phyloP scores from a whole-genome alignment of 2,329 filamentous ascomycete genomes.

The Monosporascus sp. region DNA sequence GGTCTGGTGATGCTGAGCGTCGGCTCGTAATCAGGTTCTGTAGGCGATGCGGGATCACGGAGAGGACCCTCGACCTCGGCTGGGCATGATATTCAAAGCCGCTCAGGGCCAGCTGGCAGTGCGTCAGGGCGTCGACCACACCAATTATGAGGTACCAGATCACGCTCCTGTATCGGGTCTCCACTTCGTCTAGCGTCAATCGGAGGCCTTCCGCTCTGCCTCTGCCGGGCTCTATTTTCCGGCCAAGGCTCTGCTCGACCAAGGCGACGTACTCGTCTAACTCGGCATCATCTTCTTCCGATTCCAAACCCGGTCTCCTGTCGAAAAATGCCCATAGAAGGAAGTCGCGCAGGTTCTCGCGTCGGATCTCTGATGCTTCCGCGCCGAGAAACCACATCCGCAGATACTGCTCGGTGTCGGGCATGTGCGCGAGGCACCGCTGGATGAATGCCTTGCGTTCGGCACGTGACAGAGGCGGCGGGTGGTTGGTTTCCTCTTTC shows the following conservation, averaged over 20 bases:
- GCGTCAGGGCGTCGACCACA: conserved; percentile 46
- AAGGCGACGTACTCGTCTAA: conserved; percentile 42
- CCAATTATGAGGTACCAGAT: conserved; percentile 58
- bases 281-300: conserved; percentile 32
- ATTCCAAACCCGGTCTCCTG: conserved; percentile 16
- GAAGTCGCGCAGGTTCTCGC: conserved; percentile 66
- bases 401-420: conserved; percentile 52
- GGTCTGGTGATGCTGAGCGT: conserved; percentile 39
- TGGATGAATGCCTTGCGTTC: conserved; percentile 52
- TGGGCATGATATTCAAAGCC: conserved; percentile 49
- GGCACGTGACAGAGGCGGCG: conserved; percentile 33
- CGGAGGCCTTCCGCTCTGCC: conserved; percentile 53
- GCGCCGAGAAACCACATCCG: conserved; percentile 62
- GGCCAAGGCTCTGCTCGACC: conserved; percentile 49
- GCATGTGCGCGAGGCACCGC: conserved; percentile 48
- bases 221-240: conserved; percentile 45
- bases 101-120: conserved; percentile 37
- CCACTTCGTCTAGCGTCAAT: conserved; percentile 60
- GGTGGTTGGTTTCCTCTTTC: conserved; percentile 33
- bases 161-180: conserved; percentile 55
- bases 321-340: conserved; percentile 65
- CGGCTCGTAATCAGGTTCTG: conserved; percentile 39
- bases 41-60: conserved; percentile 54
- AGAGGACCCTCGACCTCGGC: conserved; percentile 29
- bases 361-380: conserved; percentile 47